Evolutionary conservation across 2,329 filamentous ascomycete genomes (phyloP).

Genomic region (Xylaria sp.): DNA sequence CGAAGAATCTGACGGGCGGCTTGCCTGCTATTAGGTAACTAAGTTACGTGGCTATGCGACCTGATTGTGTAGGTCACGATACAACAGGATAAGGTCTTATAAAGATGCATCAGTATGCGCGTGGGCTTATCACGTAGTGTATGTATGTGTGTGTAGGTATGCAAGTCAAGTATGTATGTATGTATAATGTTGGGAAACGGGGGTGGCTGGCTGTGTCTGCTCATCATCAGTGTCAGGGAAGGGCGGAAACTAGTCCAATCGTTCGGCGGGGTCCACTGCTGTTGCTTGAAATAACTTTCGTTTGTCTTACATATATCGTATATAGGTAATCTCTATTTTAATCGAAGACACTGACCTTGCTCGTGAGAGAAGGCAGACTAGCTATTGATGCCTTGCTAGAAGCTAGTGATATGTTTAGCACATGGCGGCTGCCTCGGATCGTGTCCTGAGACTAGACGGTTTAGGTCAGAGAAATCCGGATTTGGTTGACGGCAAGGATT

Average conservation of each 20-base stretch:
- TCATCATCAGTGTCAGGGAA: not conserved
- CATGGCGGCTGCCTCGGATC: not conserved
- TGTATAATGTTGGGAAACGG: slow-evolving; percentile 6
- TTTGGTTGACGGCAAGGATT: not conserved
- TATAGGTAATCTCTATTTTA: not conserved
- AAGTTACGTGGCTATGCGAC: too few relatives aligned
- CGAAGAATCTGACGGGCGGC: slow-evolving; percentile 4
- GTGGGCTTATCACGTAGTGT: not conserved
- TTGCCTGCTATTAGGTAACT: slow-evolving; percentile 9
- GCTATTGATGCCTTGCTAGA: not conserved
- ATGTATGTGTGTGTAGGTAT: slow-evolving; percentile 13
- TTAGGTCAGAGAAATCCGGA: not conserved
- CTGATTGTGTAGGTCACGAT: too few relatives aligned
- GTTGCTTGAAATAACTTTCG: not conserved
- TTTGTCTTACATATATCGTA: not conserved
- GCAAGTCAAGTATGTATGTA: slow-evolving; percentile 7
- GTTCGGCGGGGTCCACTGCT: not conserved
- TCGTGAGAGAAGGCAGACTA: not conserved
- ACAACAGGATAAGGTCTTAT: not conserved
- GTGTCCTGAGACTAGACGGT: too few relatives aligned
- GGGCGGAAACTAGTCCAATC: slow-evolving; percentile 21
- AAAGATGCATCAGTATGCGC: not conserved
- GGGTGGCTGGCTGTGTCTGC: slow-evolving; percentile 8
- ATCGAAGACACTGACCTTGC: not conserved
- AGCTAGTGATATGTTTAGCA: not conserved